phyloP scores from a whole-genome alignment of 257 asterid species.

The Jacaranda mimosifolia region DNA sequence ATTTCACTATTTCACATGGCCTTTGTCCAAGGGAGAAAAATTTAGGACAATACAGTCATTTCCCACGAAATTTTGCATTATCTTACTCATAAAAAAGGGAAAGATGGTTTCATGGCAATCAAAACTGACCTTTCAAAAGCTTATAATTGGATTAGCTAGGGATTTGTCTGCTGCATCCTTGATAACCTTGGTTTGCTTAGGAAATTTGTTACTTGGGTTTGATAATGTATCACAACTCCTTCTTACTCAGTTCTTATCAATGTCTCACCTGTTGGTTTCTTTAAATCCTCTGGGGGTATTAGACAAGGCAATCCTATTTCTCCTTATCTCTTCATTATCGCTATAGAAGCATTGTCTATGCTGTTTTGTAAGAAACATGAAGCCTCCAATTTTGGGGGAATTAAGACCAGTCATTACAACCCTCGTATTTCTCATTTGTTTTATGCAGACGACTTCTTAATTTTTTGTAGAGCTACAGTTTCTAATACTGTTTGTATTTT shows the following conservation, averaged over 20 bases:
- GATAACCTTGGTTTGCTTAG: not conserved
- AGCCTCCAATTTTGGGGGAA: not conserved
- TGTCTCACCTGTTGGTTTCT: not conserved
- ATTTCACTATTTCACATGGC: not conserved
- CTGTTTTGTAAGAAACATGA: not conserved
- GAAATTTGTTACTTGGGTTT: not conserved
- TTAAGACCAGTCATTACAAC: not conserved
- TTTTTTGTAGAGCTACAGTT: not conserved
- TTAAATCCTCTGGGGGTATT: not conserved
- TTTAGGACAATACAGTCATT: not conserved
- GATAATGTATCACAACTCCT: not conserved
- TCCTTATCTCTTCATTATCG: not conserved
- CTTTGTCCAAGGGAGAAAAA: not conserved
- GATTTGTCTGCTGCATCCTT: not conserved
- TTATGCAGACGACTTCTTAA: not conserved
- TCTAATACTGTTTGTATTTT: not conserved
- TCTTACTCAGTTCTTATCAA: not conserved
- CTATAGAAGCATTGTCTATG: not conserved
- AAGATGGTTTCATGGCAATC: not conserved
- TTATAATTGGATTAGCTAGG: not conserved
- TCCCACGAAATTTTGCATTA: not conserved
- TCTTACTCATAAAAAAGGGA: not conserved
- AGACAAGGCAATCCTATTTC: not conserved
- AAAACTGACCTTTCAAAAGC: not conserved
- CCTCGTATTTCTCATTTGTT: not conserved